These are phyloP conservation scores for Clausena lansium DNA, from an alignment of 345 rosid genomes.

Conservation along the genomic window DNA sequence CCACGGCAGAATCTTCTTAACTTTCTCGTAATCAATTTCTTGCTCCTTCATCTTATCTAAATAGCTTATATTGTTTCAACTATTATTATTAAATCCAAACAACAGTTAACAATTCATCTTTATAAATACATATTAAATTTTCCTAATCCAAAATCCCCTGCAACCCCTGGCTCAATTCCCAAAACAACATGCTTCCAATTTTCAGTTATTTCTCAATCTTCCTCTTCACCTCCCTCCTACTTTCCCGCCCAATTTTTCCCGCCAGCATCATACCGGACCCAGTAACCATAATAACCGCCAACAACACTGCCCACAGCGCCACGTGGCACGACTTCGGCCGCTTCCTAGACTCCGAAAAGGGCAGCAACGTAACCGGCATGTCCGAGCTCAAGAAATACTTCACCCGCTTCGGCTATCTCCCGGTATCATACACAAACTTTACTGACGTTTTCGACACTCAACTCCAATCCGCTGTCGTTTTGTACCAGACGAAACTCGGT, in stretches of 20 bases:
- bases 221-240: conserved; percentile 20
- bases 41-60: conserved; percentile 21
- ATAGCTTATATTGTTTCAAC: not conserved
- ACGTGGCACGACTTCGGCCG: conserved; percentile 77
- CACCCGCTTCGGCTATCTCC: conserved; percentile 74
- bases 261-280: conserved; percentile 46
- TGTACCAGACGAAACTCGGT: conserved; percentile 65
- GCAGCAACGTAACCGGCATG: conserved; percentile 71
- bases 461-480: conserved; percentile 51
- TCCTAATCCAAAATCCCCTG: conserved; percentile 1
- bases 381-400: conserved; percentile 84
- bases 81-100: not conserved
- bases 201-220: conserved; percentile 30
- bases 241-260: conserved; percentile 31
- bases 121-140: not conserved
- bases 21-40: conserved; percentile 32
- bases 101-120: too few relatives aligned
- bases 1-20: conserved; percentile 44
- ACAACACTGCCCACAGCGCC: conserved; percentile 28
- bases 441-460: conserved; percentile 61
- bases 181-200: conserved; percentile 36
- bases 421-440: conserved; percentile 29
- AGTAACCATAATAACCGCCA: conserved; percentile 30
- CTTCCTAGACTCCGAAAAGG: conserved; percentile 61
- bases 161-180: conserved; percentile 12